Evolutionary conservation across 2,329 filamentous ascomycete species (phyloP), one percentile per base, ranked within the genome.

Genomic region (Purpureocillium lavendulum): DNA sequence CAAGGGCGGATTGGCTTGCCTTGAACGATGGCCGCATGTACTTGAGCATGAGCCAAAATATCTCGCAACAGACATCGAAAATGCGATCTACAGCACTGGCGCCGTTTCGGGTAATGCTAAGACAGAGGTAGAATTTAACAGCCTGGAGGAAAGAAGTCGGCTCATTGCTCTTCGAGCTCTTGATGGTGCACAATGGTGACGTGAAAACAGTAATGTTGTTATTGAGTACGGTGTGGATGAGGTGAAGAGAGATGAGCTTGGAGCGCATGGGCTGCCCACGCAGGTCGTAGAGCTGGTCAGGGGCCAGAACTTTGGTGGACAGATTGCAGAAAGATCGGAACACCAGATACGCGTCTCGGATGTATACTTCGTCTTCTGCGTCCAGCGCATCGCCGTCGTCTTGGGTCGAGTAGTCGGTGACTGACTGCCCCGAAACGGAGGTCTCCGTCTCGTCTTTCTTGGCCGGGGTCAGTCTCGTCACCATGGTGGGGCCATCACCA

Each of bases 291-390:
- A 95, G 80, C 60, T 97, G 89, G 45, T 98, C 92, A 3, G 88
- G 80, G 8, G 86, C 80, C 18, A 98, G 70, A 31, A 88, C 70
- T 60, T 98, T 98, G 46, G 90, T 96, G 43, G 90, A 96, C 34
- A 98, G 70, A 62, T 96, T 95, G 71, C 94, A 98, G 67, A 98
- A 92, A 3, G 92, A 95, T 26, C 92, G 79, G 66, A 98, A 97
- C 34, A 98, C 88, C 16, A 98, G 76, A 61, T 97, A 98, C 9
- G 92, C 89, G 64, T 98, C 92, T 51, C 92, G 86, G 52, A 97
- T 88, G 58, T 94, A 97, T 15, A 97, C 87, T 58, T 98, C 92
- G 55, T 98, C 92, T 57, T 95, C 88, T 21, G 73, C 72, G 40
- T 83, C 80, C 15, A 80, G 64, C 15, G 69, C 66, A 40, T 87